Base-by-base conservation (phyloP, 2,329 filamentous ascomycete genomes). In the Byssothecium circinans region DNA sequence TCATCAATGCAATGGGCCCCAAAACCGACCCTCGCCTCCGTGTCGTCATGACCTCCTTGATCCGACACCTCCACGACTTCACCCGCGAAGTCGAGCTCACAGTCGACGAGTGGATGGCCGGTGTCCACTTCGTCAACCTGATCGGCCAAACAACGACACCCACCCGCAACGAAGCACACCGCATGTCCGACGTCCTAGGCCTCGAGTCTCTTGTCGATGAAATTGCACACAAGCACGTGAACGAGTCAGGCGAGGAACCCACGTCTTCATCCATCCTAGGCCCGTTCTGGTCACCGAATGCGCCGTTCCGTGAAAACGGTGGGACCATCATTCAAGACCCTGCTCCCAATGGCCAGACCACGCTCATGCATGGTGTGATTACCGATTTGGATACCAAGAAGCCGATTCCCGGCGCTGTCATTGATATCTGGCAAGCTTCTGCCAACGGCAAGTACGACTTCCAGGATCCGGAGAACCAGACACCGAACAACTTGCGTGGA, bases 391-490 rank as follows among this genome's bases (percentile, higher is more conserved):
- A 81, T 54, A 87, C 85, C 49, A 82, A 83, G 64, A 80, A 81
- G 73, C 83, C 83, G 52, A 84, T 90, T 61, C 79, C 78, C 45
- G 76, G 78, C 61, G 86, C 86, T 58, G 83, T 88, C 54, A 83
- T 90, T 61, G 87, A 90, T 67, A 86, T 89, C 75, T 90, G 87
- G 87, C 85, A 90, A 68, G 86, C 87, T 41, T 86, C 81, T 56
- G 78, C 84, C 69, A 89, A 89, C 74, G 86, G 86, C 69, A 84
- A 85, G 67, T 89, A 89, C 76, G 85, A 88, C 65, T 83, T 87
- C 78, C 85, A 88, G 71, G 87, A 89, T 70, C 85, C 85, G 0
- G 80, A 84, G 47, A 83, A 83, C 73, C 86, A 89, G 76, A 74
- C 75, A 41, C 81, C 82, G 65, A 87, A 89, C 79, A 90, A 90